Evolutionary conservation across 306 rosid genomes (phyloP), one percentile per base, ranked within the genome.

Genomic region (Sechiopsis laciniata): DNA sequence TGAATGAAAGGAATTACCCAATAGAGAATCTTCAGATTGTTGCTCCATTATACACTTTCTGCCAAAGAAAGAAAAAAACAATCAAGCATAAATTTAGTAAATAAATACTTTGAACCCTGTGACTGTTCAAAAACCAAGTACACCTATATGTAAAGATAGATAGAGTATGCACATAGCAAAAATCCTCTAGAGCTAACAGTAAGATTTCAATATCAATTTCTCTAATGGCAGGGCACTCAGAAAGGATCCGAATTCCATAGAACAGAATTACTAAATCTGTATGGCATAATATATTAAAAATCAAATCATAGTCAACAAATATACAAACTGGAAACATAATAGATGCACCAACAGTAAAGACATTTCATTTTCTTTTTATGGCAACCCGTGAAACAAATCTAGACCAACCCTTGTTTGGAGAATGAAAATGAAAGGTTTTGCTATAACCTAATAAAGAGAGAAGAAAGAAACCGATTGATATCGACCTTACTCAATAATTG

Each of bases 41-140:
- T 85, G 82, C 72, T 88, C 92, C 97, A 87, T 89, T 64, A 55
- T n/a, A 61, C 74, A 76, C 77, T 81, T 71, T 80, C 91, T 86
- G 81, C 64, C 45, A 32, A 57, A 55, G 20, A 53, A 7, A 40
- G 17, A 66, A 42, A 19, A 26, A 0, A 42, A 40, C 37, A 26
- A 64, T 2, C 29, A 26, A 16, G 24, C 13, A 55, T 26, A 16
- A 50, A 8, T 46, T 17, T 15, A 46, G 16, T 8, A 6, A 51
- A 9, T 19, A 63, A 50, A 24, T 26, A 75, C 58, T 64, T 66
- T 0, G 13, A 46, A 75, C 9, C 14, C 8, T n/a, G 71, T 46
- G 32, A 46, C 6, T 21, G 19, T 45, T 70, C 63, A 37, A 59
- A n/a, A 56, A 51, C 45, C 6, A 48, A 52, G 46, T 29, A 56